These are phyloP conservation scores for Quercus mongolica DNA, from an alignment of 306 rosid genomes.

Conservation along the genomic window DNA sequence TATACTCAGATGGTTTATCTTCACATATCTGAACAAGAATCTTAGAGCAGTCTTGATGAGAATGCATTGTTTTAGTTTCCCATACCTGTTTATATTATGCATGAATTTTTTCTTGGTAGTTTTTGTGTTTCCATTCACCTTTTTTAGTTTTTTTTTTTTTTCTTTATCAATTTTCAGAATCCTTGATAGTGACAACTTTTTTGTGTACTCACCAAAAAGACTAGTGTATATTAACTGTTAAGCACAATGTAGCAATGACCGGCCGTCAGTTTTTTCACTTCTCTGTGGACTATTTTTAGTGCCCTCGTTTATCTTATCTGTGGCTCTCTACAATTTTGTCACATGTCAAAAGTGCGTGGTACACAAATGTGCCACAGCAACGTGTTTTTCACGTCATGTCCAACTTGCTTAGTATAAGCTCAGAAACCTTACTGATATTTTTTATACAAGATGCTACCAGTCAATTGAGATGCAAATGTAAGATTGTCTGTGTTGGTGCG, in stretches of 20 bases:
- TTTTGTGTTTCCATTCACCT: conserved; percentile 22
- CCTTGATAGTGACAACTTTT: not conserved
- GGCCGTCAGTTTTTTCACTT: not conserved
- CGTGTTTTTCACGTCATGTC: not conserved
- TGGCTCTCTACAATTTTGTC: not conserved
- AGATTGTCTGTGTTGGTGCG: not conserved
- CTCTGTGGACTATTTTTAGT: not conserved
- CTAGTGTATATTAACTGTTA: not conserved
- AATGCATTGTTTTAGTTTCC: conserved; percentile 24
- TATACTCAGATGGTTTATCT: conserved; percentile 97
- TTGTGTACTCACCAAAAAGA: not conserved
- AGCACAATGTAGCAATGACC: not conserved
- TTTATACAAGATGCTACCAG: not conserved
- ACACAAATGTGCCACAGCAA: not conserved
- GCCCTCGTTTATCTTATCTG: not conserved
- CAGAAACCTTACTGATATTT: not conserved
- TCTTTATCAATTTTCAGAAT: not conserved
- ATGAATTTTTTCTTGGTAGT: conserved; percentile 21
- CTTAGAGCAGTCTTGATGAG: conserved; percentile 31
- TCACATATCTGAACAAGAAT: conserved; percentile 71
- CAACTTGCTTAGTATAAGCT: not conserved
- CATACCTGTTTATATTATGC: conserved; percentile 21
- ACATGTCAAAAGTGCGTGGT: not conserved
- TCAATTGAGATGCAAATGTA: not conserved
- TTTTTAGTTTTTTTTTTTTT: not conserved